Base-by-base conservation (phyloP, 179 eudicot species). In the Heliamphora pulchella region DNA sequence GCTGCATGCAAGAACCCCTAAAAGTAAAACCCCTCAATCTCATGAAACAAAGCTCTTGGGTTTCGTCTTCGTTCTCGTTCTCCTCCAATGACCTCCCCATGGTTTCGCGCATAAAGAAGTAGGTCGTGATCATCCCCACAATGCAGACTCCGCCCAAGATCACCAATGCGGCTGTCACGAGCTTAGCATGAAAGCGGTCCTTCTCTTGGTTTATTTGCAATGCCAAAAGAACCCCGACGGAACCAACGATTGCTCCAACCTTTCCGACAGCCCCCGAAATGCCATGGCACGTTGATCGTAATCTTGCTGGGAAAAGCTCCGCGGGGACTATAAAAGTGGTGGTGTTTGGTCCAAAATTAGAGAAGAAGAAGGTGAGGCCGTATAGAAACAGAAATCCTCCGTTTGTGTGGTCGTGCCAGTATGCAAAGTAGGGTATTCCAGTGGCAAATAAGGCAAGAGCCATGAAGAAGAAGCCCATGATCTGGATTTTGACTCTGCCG, bases 241-340 rank as follows among this genome's bases (percentile, higher is more conserved):
- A 46, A 48, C 93, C 93, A 17, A 87, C 80, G 1, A 88, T 86
- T 0, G 93, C 93, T 0, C 93, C 93, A 8, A 83, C 78, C 63
- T 90, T 90, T 2, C 91, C 90, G 14, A 69, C 76, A 20, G 91
- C 91, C 41, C 87, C 93, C 0, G 91, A 83, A 50, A 90, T 85
- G 2, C 93, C 93, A 66, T 90, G 93, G 55, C 93, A 90, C 0
- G 90, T 89, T 5, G 89, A 53, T 0, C 91, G 78, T 48, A 90
- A 86, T 74, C 91, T 81, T 0, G 93, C 90, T 0, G 92, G 94
- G 58, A 91, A 91, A 17, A 91, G 92, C 85, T 91, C 94, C 0
- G 94, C 94, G 3, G 94, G 94, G 31, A 91, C 90, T 14, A 88
- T 91, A 70, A 91, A 89, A 1, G 92, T 91, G 11, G 94, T 91